Base-by-base conservation (phyloP, 108 stramenopile genomes). In the Cyclotella distinguenda region DNA sequence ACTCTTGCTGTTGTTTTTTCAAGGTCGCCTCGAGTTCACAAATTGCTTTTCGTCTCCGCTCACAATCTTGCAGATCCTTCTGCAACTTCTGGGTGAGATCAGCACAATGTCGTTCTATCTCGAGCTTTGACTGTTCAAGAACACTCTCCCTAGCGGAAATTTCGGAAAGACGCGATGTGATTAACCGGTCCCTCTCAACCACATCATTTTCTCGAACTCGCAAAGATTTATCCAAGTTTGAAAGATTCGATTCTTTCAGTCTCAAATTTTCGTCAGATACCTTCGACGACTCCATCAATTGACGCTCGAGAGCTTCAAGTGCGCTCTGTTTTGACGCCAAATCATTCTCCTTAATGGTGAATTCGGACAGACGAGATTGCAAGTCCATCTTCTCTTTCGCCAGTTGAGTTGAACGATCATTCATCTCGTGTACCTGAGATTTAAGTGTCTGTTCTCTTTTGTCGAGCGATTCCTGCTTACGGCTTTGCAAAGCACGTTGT, bases 211-310 rank as follows among this genome's bases (percentile, higher is more conserved):
- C 67, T 26, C 40, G 48, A 3, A 13, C 46, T 15, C 36, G 25
- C 46, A 75, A 47, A 39, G 60, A 33, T 19, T 62, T 45, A 26
- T 75, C 74, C 43, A 76, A 64, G 6, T 15, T 58, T n/a, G 28
- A 26, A 5, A 72, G 28, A 44, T 52, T 48, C 22, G 34, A 23
- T 40, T 72, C 55, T 38, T 63, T 72, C 15, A 22, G 19, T n/a
- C 55, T 35, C 39, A 64, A 28, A 9, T 34, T 30, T 2, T 61
- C 70, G 12, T 61, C 70, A 5, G 49, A 52, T 27, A 47, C 34
- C 33, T 43, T 62, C 33, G 60, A 55, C 1, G 44, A 45, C 47
- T 61, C 53, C 21, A 54, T 44, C 21, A 42, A n/a, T 36, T 22
- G 57, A 25, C 36, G 42, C 56, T 68, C 56, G 10, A 46, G 57